phyloP scores from a whole-genome alignment of 1,284 basidiomycete species.

The Polyporus tsugae region DNA sequence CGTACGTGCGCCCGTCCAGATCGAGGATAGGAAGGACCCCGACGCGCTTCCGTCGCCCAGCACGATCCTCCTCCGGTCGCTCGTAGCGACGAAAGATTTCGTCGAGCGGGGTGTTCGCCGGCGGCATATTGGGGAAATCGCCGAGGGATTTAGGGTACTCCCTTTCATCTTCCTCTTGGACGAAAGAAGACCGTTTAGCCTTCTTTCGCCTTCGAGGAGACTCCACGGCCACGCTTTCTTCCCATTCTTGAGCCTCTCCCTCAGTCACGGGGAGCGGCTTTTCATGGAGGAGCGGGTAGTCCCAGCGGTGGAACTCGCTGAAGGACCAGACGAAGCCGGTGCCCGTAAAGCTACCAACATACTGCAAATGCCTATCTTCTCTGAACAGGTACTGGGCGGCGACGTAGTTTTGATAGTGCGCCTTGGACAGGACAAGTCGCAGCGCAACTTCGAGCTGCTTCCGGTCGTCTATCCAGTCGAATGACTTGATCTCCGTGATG shows the following conservation, averaged over 20 bases:
- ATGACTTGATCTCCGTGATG: constrained; percentile 15
- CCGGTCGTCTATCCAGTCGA: neutral
- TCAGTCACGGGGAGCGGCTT: neutral
- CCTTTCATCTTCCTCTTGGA: neutral
- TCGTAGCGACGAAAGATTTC: neutral
- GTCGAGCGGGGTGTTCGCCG: neutral
- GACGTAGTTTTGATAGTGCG: constrained; percentile 7
- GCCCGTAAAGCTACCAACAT: constrained; percentile 9
- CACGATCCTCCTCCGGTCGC: neutral
- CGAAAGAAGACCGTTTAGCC: neutral
- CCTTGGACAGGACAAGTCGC: neutral
- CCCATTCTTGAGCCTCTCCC: neutral
- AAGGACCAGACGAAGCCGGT: constrained; percentile 12
- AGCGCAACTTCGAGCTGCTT: neutral
- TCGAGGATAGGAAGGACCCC: constrained; percentile 6
- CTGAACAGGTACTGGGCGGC: constrained; percentile 8
- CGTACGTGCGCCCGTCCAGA: constrained; percentile 5
- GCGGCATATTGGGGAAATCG: neutral
- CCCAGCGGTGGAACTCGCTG: constrained; percentile 8
- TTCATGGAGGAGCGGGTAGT: neutral
- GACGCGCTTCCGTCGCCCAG: too few relatives aligned
- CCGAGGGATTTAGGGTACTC: neutral
- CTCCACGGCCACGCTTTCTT: neutral
- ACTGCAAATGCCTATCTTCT: neutral
- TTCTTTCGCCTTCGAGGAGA: neutral